A percentile compares a stretch with the other conserved stretches of the same genome.
These are phyloP conservation scores for Cercospora sesami DNA, from an alignment of 2,329 filamentous ascomycete species.

Conservation along the genomic window DNA sequence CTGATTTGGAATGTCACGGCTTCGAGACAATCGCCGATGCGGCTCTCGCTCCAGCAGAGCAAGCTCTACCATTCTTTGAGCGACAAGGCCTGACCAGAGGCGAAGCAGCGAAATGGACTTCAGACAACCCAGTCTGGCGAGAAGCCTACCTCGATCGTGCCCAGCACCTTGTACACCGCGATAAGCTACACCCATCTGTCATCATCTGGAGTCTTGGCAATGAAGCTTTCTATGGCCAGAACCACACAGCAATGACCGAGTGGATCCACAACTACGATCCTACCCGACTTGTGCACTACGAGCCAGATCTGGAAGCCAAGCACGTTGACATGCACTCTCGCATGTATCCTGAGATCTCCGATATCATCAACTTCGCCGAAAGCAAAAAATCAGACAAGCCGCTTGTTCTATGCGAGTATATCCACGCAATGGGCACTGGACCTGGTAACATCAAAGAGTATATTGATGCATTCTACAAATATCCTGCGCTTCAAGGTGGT, in stretches of 20 bases:
- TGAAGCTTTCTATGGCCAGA: slow-evolving; percentile 69
- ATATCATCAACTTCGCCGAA: slow-evolving; percentile 51
- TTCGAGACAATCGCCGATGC: slow-evolving; percentile 42
- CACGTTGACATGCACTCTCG: slow-evolving; percentile 66
- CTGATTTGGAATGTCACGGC: slow-evolving; percentile 52
- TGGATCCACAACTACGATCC: slow-evolving; percentile 61
- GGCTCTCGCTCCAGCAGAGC: slow-evolving; percentile 48
- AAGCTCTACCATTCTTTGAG: slow-evolving; percentile 53
- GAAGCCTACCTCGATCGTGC: slow-evolving; percentile 68
- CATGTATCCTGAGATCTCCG: slow-evolving; percentile 63
- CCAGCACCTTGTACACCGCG: slow-evolving; percentile 62
- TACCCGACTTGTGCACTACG: slow-evolving; percentile 64
- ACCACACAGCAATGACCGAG: slow-evolving; percentile 67
- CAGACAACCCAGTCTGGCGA: slow-evolving; percentile 62
- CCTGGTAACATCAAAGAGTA: slow-evolving; percentile 71
- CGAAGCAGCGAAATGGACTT: slow-evolving; percentile 59
- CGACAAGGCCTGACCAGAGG: slow-evolving; percentile 54
- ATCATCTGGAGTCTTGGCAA: slow-evolving; percentile 75
- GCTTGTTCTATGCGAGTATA: slow-evolving; percentile 58
- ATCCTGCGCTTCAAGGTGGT: slow-evolving; percentile 65
- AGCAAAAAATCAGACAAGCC: slow-evolving; percentile 50
- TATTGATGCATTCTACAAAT: slow-evolving; percentile 60
- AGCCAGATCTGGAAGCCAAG: slow-evolving; percentile 61
- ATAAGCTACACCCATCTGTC: slow-evolving; percentile 70
- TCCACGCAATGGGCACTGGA: slow-evolving; percentile 71